These are phyloP conservation scores for Corchorus capsularis DNA, from an alignment of 345 rosid genomes.

Conservation along the genomic window DNA sequence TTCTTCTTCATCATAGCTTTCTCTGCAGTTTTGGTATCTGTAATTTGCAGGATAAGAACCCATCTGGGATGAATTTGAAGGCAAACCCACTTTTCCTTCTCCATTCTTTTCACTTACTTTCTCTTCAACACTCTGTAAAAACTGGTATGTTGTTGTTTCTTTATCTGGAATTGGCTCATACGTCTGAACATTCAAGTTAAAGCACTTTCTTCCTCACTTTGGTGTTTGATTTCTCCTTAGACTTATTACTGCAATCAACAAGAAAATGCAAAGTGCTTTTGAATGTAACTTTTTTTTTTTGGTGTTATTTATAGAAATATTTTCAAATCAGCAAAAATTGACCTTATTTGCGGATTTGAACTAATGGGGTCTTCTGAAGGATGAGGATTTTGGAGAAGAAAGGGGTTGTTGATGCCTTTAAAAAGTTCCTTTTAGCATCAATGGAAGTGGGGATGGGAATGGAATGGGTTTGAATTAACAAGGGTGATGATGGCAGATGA, in stretches of 20 bases:
- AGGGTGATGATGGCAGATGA: too few relatives aligned
- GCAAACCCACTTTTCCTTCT: constrained; percentile 18
- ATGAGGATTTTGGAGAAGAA: too few relatives aligned
- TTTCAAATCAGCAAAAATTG: constrained; percentile 14
- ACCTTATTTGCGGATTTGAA: constrained; percentile 54
- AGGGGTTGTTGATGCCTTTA: too few relatives aligned
- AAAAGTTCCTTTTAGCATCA: too few relatives aligned
- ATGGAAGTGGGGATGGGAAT: too few relatives aligned
- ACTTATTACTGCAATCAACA: constrained; percentile 31
- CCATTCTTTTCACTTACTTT: constrained; percentile 28
- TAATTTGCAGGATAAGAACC: constrained; percentile 51
- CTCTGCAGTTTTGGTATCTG: constrained; percentile 60
- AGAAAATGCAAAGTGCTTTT: neutral
- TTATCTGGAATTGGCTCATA: constrained; percentile 59
- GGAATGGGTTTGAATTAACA: too few relatives aligned
- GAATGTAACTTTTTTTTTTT: neutral
- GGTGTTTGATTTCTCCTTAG: constrained; percentile 33
- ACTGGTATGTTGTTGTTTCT: constrained; percentile 32
- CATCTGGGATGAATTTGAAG: constrained; percentile 24
- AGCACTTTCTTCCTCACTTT: constrained; percentile 76
- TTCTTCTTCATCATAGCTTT: constrained; percentile 70
- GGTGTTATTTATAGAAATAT: neutral
- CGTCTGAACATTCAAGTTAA: constrained; percentile 74
- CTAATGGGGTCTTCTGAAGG: constrained; percentile 24
- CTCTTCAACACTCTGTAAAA: constrained; percentile 43